Evolutionary conservation across 23 red algal genomes (phyloP), one percentile per base, ranked within the genome.

Genomic region (Gracilaria gracilis): DNA sequence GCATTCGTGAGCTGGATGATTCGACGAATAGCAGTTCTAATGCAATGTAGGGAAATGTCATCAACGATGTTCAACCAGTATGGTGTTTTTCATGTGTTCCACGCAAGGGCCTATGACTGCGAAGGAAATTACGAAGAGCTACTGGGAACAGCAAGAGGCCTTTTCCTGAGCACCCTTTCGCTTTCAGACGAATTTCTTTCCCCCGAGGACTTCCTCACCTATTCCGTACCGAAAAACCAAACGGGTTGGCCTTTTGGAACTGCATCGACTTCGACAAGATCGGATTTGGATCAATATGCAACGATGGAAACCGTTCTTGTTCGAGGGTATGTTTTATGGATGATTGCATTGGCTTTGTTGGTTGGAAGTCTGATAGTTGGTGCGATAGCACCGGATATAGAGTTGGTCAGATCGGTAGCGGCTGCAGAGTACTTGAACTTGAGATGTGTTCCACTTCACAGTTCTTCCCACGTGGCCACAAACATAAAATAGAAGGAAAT

Each of bases 181-280:
- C 58, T 64, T 64, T 64, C 58, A 64, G 58, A 64, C 23, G 15
- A 64, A 7, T n/a, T 64, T 64, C 23, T 64, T 64, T 64, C 58
- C 15, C 16, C 58, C 16, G 27, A 64, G 27, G 58, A 64, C 27
- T 64, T 64, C 16, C 58, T 64, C 15, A 57, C 21, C 53, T 15
- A 21, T 15, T 57, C 53, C 21, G 53, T 21, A 57, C 53, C 53
- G 13, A 21, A 57, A 13, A 13, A 57, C 53, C 21, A 15, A 15
- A 15, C 53, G 14, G 53, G 21, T n/a, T n/a, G n/a, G 53, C 53
- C 53, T 15, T 13, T 21, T 13, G 21, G 14, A 57, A 13, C 53
- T 21, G 21, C 53, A n/a, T n/a, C n/a, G n/a, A n/a, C 23, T 64
- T 4, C 58, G 58, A 9, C 58, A 64, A 4, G 58, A 17, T 64